Percentiles rank a stretch among this genome's conserved stretches.
Conservation (phyloP, 2,329 filamentous ascomycete genomes). For the Ophidiomyces ophidiicola region DNA sequence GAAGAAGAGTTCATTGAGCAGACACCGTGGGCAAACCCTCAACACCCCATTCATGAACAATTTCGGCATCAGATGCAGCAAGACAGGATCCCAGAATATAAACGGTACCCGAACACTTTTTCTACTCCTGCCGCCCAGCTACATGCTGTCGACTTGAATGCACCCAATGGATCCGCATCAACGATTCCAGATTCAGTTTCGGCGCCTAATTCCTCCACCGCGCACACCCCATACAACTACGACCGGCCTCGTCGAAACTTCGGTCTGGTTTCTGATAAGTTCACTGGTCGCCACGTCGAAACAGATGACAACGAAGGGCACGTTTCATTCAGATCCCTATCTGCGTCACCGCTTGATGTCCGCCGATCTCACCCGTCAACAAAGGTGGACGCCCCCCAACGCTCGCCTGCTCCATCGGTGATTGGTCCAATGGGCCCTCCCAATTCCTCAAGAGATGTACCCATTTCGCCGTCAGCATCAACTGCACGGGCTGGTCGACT, state of each 20-base stretch:
- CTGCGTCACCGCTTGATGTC: constrained; percentile 30
- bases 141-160: constrained; percentile 32
- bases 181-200: constrained; percentile 36
- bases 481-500: constrained; percentile 27
- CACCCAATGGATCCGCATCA: constrained; percentile 36
- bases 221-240: constrained; percentile 34
- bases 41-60: constrained; percentile 56
- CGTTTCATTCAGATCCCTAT: constrained; percentile 28
- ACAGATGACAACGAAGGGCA: constrained; percentile 24
- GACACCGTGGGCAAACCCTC: constrained; percentile 85
- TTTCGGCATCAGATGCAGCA: constrained; percentile 29
- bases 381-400: constrained; percentile 18
- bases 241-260: constrained; percentile 24
- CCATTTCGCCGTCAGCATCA: constrained; percentile 25
- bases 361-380: constrained; percentile 26
- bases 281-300: constrained; percentile 20
- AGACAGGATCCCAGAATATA: constrained; percentile 24
- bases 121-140: constrained; percentile 36
- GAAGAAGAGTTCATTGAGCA: constrained; percentile 81
- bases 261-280: constrained; percentile 19
- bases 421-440: constrained; percentile 13
- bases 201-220: constrained; percentile 32
- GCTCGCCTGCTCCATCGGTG: constrained; percentile 16
- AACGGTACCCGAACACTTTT: constrained; percentile 25
- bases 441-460: constrained; percentile 13